Conservation (phyloP, 176 grass and related monocot species). For the Melocanna baccifera region DNA sequence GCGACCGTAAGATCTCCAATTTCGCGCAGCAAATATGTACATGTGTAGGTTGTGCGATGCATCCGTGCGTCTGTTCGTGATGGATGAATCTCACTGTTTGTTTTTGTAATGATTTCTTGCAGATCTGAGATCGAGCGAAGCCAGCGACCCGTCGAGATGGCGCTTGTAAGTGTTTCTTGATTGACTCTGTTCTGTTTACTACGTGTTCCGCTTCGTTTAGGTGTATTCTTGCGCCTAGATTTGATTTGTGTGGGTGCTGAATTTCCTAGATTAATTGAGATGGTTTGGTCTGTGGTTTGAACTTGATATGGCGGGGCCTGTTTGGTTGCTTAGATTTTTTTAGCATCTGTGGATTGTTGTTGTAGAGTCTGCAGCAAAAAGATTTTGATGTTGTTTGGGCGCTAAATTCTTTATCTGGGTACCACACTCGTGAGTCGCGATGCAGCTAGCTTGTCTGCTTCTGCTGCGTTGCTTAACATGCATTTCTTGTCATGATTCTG, state of each 20-base stretch:
- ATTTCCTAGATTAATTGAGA: not conserved
- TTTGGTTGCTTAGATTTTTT: not conserved
- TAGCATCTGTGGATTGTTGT: not conserved
- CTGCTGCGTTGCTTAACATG: not conserved
- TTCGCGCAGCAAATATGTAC: not conserved
- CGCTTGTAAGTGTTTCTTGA: constrained; percentile 22
- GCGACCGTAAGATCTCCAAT: not conserved
- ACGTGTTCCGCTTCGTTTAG: not conserved
- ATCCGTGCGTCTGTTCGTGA: too few species aligned
- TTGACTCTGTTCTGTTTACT: not conserved
- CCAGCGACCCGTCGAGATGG: constrained; percentile 27
- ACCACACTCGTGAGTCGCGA: not conserved
- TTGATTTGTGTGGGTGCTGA: not conserved
- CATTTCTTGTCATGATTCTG: not conserved
- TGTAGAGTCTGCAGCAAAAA: not conserved
- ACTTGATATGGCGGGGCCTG: not conserved
- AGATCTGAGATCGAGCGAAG: constrained; percentile 20
- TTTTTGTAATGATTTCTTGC: not conserved
- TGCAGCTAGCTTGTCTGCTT: not conserved
- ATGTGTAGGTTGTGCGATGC: not conserved
- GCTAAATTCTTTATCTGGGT: not conserved
- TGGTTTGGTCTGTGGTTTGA: not conserved
- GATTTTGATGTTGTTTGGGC: not conserved
- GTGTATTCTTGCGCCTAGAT: not conserved
- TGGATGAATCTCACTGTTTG: not conserved